Conservation (phyloP, 179 eudicot genomes). For the Dionaea muscipula region DNA sequence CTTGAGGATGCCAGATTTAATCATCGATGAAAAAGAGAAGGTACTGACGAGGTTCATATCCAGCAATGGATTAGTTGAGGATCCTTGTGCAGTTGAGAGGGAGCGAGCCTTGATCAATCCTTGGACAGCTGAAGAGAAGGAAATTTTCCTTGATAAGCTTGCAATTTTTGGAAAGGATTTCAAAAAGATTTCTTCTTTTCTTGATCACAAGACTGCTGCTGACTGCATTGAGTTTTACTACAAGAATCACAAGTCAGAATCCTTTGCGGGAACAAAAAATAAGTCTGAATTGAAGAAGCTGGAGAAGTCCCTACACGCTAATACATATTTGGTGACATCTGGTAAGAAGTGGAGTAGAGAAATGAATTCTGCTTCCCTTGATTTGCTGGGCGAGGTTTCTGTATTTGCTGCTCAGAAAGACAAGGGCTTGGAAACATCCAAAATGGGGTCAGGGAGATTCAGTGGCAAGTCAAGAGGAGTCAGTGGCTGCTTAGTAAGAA, state of each 20-base stretch:
- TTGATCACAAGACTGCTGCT: slow-evolving; percentile 77
- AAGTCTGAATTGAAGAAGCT: slow-evolving; percentile 40
- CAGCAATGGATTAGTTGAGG: slow-evolving; percentile 66
- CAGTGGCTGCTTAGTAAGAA: slow-evolving; percentile 28
- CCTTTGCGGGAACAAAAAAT: slow-evolving; percentile 53
- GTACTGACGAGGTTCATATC: slow-evolving; percentile 45
- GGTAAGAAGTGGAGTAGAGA: slow-evolving; percentile 65
- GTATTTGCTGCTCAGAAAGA: slow-evolving; percentile 48
- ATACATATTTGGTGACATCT: slow-evolving; percentile 57
- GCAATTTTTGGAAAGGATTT: slow-evolving; percentile 70
- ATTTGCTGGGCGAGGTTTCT: slow-evolving; percentile 72
- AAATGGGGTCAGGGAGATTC: slow-evolving; percentile 16
- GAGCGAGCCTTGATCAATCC: slow-evolving; percentile 64
- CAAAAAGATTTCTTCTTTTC: slow-evolving; percentile 63
- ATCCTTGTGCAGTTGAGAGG: slow-evolving; percentile 74
- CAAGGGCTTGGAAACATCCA: slow-evolving; percentile 26
- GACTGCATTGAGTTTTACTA: slow-evolving; percentile 89
- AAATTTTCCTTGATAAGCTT: slow-evolving; percentile 64
- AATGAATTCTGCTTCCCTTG: slow-evolving; percentile 64
- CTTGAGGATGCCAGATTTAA: slow-evolving; percentile 77
- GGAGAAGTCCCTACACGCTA: slow-evolving; percentile 36
- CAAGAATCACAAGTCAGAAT: slow-evolving; percentile 81
- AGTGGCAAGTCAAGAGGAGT: slow-evolving; percentile 23
- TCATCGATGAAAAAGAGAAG: slow-evolving; percentile 59
- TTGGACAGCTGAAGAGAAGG: slow-evolving; percentile 68